phyloP scores from a whole-genome alignment of 169 alveolate species.

The Eimeria necatrix region DNA sequence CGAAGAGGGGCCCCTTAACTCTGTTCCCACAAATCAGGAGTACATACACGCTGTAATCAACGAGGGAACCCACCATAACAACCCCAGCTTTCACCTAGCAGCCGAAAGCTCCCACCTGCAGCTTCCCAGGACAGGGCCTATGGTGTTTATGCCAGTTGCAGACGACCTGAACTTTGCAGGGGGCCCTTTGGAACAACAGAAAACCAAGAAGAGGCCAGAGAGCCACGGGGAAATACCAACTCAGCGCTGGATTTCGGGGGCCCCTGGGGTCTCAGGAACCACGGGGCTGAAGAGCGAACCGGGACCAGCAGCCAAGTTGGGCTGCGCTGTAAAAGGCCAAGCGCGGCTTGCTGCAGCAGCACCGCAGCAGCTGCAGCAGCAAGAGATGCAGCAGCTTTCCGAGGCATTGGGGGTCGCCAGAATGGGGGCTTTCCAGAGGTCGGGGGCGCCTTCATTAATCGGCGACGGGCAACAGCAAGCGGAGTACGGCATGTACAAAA shows the following conservation, averaged over 20 bases:
- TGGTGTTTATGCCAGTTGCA: not conserved
- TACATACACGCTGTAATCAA: not conserved
- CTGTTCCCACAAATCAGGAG: not conserved
- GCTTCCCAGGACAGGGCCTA: not conserved
- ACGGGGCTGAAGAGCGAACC: not conserved
- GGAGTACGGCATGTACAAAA: not conserved
- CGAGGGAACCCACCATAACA: not conserved
- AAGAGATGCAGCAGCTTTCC: slow-evolving; percentile 18
- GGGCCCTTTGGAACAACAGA: not conserved
- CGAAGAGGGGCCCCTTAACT: slow-evolving; percentile 16
- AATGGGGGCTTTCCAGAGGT: slow-evolving; percentile 21
- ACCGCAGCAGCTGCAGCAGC: slow-evolving; percentile 7
- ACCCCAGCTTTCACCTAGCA: not conserved
- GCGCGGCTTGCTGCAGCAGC: slow-evolving; percentile 46
- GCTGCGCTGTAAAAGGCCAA: not conserved
- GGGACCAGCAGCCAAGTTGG: not conserved
- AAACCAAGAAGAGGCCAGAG: not conserved
- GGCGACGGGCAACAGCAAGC: slow-evolving; percentile 39
- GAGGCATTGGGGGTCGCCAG: not conserved
- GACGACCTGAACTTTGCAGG: not conserved
- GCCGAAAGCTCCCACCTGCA: not conserved
- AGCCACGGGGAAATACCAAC: not conserved
- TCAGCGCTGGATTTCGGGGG: not conserved
- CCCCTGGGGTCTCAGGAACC: not conserved
- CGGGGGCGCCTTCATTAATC: slow-evolving; percentile 11